Conservation (phyloP, 371 early-diverging fungal species). For the Syncephalis fuscata region DNA sequence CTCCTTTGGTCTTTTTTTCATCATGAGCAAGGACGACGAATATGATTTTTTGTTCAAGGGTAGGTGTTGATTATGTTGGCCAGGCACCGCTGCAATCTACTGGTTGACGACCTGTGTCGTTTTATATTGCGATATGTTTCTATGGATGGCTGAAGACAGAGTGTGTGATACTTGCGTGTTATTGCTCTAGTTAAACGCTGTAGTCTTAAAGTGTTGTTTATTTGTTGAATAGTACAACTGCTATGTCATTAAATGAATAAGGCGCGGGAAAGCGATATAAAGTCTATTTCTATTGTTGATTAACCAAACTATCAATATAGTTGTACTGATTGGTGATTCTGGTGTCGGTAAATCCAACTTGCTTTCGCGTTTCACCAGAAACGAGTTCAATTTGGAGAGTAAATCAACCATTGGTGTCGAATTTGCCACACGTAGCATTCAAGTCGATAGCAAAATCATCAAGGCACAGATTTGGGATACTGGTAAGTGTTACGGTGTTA, state of each 20-base stretch:
- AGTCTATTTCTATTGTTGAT: too few species aligned
- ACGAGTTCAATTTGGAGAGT: conserved; percentile 94
- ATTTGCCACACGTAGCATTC: conserved; percentile 96
- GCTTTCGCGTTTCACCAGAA: conserved; percentile 91
- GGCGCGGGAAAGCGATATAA: too few species aligned
- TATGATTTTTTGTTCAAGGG: conserved; percentile 93
- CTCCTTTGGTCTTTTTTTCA: too few species aligned
- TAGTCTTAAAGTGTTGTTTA: too few species aligned
- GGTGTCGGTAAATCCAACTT: conserved; percentile 99
- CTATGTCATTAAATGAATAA: too few species aligned
- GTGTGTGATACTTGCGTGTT: too few species aligned
- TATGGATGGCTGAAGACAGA: too few species aligned
- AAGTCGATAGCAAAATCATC: conserved; percentile 91
- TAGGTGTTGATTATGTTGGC: conserved; percentile 11
- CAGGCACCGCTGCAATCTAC: too few species aligned
- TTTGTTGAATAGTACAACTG: too few species aligned
- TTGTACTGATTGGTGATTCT: conserved; percentile 99
- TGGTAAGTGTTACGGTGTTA: conserved; percentile 33
- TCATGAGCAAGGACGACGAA: conserved; percentile 84
- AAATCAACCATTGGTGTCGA: conserved; percentile 99
- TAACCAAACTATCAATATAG: conserved; percentile 18
- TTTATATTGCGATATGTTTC: too few species aligned
- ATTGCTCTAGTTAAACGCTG: too few species aligned
- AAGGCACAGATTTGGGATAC: conserved; percentile 99
- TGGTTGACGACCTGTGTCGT: too few species aligned